Percentiles rank a stretch among this genome's conserved stretches.
Evolutionary conservation across 495 filamentous ascomycete species (phyloP).

Genomic region (Penicillium nucicola): DNA sequence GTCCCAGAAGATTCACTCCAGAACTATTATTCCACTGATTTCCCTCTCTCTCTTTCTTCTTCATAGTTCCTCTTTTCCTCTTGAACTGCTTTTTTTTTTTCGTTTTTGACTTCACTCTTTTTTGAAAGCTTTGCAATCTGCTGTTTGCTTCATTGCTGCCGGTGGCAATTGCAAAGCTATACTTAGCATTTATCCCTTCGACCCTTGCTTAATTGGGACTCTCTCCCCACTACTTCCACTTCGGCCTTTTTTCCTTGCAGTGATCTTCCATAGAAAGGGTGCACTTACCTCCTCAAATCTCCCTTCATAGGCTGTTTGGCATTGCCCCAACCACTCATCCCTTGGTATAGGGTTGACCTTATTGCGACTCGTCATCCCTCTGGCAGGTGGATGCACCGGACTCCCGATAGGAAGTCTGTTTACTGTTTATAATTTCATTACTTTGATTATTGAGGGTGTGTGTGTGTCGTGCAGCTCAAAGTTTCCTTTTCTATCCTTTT

Average conservation of each 20-base stretch:
- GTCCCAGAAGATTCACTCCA: conserved; percentile 23
- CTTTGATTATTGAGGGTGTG: conserved; percentile 12
- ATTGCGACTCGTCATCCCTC: conserved; percentile 22
- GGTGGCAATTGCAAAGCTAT: conserved; percentile 29
- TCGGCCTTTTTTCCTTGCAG: conserved; percentile 32
- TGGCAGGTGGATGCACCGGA: conserved; percentile 16
- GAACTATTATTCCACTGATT: conserved; percentile 21
- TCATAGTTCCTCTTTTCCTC: conserved; percentile 10
- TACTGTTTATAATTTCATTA: conserved; percentile 26
- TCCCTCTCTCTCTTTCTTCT: conserved; percentile 19
- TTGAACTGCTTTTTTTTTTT: conserved; percentile 19
- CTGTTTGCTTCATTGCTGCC: conserved; percentile 20
- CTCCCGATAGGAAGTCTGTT: conserved; percentile 19
- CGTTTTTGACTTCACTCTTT: conserved; percentile 23
- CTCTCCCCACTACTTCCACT: background rate
- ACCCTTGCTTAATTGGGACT: conserved; percentile 31
- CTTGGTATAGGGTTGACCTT: conserved; percentile 1
- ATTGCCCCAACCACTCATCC: conserved; percentile 11
- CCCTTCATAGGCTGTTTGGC: conserved; percentile 9
- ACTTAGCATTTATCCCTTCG: conserved; percentile 18
- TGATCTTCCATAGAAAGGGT: conserved; percentile 21
- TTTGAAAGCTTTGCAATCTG: conserved; percentile 5
- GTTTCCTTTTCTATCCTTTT: too few relatives aligned
- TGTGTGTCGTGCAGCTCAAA: conserved; percentile 13
- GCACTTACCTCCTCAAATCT: conserved; percentile 8